A percentile compares a stretch with the other conserved stretches of the same genome.
Conservation (phyloP, 768 basidiomycete genomes). For the Amanita thiersii region DNA sequence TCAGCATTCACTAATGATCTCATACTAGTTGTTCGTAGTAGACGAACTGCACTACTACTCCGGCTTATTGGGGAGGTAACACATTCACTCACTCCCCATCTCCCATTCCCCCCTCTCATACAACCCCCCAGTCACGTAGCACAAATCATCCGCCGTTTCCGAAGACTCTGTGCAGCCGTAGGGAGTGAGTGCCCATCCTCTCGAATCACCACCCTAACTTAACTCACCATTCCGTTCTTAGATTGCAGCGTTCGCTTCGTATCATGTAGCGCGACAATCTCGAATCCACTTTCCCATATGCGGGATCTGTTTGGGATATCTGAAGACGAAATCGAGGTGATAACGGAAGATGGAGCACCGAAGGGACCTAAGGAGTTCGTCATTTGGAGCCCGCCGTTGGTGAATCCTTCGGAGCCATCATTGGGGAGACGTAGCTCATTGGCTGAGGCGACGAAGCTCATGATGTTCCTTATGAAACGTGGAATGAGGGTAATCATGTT, state of each 20-base stretch:
- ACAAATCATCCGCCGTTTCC: conserved; percentile 65
- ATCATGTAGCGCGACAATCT: conserved; percentile 84
- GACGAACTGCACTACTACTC: conserved; percentile 88
- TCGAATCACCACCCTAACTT: not conserved
- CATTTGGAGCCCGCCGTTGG: conserved; percentile 64
- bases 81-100: not conserved
- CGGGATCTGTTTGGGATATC: conserved; percentile 62
- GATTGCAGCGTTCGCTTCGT: conserved; percentile 57
- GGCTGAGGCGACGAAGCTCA: conserved; percentile 60
- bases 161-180: conserved; percentile 67
- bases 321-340: conserved; percentile 49
- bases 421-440: conserved; percentile 53
- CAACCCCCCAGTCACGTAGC: conserved; percentile 59
- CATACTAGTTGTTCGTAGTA: conserved; percentile 54
- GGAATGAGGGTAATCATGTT: conserved; percentile 84
- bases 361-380: conserved; percentile 74
- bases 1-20: not conserved
- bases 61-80: conserved; percentile 70
- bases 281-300: conserved; percentile 74
- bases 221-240: conserved; percentile 16
- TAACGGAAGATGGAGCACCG: conserved; percentile 79
- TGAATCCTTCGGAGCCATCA: conserved; percentile 44
- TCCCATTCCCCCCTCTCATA: not conserved
- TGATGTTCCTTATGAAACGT: conserved; percentile 75
- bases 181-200: conserved; percentile 47